A percentile compares a stretch with the other conserved stretches of the same genome.
Evolutionary conservation across 176 grass and related monocot species (phyloP).

Genomic region (Bothriochloa decipiens): DNA sequence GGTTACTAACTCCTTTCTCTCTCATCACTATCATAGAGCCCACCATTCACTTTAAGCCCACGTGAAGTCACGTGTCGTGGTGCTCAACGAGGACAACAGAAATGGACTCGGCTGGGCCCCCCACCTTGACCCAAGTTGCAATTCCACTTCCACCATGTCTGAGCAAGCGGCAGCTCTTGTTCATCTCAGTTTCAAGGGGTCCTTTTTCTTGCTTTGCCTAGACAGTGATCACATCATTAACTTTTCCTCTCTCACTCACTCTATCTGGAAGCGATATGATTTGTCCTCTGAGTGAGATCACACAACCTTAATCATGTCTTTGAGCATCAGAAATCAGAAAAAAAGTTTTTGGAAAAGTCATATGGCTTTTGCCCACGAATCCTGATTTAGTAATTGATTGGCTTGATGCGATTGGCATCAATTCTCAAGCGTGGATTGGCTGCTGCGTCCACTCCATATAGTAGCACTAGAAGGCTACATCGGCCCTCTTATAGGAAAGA

Average conservation of each 20-base stretch:
- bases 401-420: background rate
- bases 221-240: background rate
- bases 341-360: background rate
- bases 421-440: background rate
- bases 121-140: slow-evolving; percentile 13
- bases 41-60: slow-evolving; percentile 45
- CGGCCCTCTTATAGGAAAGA: background rate
- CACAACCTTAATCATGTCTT: slow-evolving; percentile 13
- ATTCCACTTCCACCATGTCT: background rate
- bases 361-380: background rate
- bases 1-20: background rate
- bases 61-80: slow-evolving; percentile 39
- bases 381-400: background rate
- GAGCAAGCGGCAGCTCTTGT: background rate
- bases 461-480: background rate
- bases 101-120: slow-evolving; percentile 32
- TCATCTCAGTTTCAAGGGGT: background rate
- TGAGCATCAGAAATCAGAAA: background rate
- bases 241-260: background rate
- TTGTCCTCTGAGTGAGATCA: slow-evolving; percentile 4
- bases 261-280: background rate
- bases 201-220: background rate
- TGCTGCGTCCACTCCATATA: background rate
- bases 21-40: slow-evolving; percentile 13
- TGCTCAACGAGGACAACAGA: background rate